Evolutionary conservation across 768 basidiomycete species (phyloP).

Genomic region (Leccinum arenicola): DNA sequence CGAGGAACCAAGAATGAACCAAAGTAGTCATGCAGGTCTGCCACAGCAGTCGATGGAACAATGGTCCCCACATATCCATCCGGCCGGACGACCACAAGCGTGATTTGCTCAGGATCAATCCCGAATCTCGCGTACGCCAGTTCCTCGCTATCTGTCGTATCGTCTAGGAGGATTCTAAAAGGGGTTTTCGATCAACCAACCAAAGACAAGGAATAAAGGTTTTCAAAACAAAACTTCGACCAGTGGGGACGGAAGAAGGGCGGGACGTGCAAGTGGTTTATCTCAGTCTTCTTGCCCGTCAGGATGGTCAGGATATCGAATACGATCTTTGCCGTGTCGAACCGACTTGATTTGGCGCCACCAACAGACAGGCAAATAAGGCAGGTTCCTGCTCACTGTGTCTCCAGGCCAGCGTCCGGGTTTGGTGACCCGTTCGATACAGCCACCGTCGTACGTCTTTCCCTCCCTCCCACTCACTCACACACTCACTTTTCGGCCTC

Average conservation of each 20-base stretch:
- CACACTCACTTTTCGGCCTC: too few relatives aligned
- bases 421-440: too few relatives aligned
- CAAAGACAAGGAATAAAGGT: not conserved
- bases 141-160: constrained; percentile 28
- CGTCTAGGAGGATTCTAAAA: constrained; percentile 36
- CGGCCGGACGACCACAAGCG: constrained; percentile 38
- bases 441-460: too few relatives aligned
- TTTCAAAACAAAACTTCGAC: constrained; percentile 30
- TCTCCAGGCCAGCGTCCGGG: too few relatives aligned
- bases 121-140: constrained; percentile 36
- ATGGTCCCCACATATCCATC: constrained; percentile 41
- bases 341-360: too few relatives aligned
- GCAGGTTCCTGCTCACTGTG: too few relatives aligned
- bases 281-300: constrained; percentile 31
- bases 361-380: too few relatives aligned
- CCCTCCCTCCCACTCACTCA: too few relatives aligned
- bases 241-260: constrained; percentile 37
- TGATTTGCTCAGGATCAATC: constrained; percentile 26
- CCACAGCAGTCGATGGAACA: constrained; percentile 21
- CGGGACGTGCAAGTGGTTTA: constrained; percentile 36
- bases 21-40: constrained; percentile 41
- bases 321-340: constrained; percentile 4
- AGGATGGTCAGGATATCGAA: constrained; percentile 32
- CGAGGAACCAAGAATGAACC: constrained; percentile 36
- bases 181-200: not conserved